These are phyloP conservation scores for Artemisia tridentata DNA, from an alignment of 129 eudicot genomes.

Conservation along the genomic window DNA sequence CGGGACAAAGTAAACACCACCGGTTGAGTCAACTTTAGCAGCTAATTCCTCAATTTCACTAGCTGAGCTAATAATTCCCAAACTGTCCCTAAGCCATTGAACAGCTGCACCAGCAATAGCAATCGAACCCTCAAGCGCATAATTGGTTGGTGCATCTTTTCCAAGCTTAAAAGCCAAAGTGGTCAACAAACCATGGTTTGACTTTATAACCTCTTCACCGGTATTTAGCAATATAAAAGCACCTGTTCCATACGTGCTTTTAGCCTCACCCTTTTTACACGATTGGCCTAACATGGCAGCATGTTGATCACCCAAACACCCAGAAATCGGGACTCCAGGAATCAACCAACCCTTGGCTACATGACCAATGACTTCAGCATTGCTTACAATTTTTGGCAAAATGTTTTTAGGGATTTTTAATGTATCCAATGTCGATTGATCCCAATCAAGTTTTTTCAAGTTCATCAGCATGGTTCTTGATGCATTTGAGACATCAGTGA, in stretches of 20 bases:
- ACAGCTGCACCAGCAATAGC: conserved; percentile 99
- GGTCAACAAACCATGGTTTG: conserved; percentile 82
- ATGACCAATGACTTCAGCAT: conserved; percentile 79
- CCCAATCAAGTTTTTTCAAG: conserved; percentile 81
- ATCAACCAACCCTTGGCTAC: conserved; percentile 76
- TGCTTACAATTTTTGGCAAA: conserved; percentile 80
- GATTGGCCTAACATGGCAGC: conserved; percentile 98
- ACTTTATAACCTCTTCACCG: conserved; percentile 63
- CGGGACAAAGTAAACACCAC: conserved; percentile 93
- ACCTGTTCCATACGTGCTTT: conserved; percentile 97
- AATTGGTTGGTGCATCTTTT: conserved; percentile 68
- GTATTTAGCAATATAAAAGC: conserved; percentile 94
- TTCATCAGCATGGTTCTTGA: conserved; percentile 97
- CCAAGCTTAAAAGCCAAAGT: conserved; percentile 92
- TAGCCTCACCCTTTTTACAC: conserved; percentile 89
- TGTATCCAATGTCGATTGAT: conserved; percentile 43
- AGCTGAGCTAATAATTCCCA: conserved; percentile 74
- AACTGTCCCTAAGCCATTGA: conserved; percentile 93
- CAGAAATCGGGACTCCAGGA: conserved; percentile 82
- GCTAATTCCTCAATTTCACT: conserved; percentile 93
- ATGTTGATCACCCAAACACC: conserved; percentile 97
- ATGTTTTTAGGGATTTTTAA: conserved; percentile 56
- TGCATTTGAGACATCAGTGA: conserved; percentile 90
- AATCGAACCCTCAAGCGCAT: conserved; percentile 92
- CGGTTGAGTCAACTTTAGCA: conserved; percentile 62